Conservation (phyloP, 768 basidiomycete genomes). For the Agrocybe pediades region DNA sequence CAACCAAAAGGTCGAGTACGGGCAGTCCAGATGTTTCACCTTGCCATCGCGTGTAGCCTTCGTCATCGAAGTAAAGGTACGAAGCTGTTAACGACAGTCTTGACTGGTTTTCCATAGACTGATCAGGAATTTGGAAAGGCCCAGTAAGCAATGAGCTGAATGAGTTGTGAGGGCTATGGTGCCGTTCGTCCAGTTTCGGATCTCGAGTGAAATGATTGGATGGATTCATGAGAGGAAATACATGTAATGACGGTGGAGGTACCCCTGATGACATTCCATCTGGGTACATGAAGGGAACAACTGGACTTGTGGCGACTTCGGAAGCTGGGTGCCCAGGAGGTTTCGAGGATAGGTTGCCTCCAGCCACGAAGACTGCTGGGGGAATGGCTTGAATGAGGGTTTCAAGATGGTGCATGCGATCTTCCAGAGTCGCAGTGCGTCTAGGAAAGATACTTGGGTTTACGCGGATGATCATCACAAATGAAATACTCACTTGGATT, state of each 20-base stretch:
- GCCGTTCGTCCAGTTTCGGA: conserved; percentile 42
- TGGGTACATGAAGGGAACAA: conserved; percentile 44
- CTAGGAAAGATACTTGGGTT: conserved; percentile 33
- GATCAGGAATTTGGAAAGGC: conserved; percentile 27
- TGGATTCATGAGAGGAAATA: conserved; percentile 80
- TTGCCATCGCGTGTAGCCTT: conserved; percentile 87
- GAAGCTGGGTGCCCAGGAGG: conserved; percentile 29
- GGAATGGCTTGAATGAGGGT: conserved; percentile 85
- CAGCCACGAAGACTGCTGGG: conserved; percentile 73
- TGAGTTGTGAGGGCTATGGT: conserved; percentile 44
- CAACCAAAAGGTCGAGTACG: conserved; percentile 80
- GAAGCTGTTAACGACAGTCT: conserved; percentile 72
- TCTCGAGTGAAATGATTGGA: conserved; percentile 72
- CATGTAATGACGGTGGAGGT: conserved; percentile 77
- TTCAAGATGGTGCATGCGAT: conserved; percentile 87
- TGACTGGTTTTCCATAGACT: conserved; percentile 52
- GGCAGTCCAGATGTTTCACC: conserved; percentile 93
- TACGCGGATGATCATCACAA: not conserved
- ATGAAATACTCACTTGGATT: conserved; percentile 69
- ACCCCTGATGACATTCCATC: conserved; percentile 52
- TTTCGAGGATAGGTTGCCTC: conserved; percentile 38
- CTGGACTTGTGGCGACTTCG: conserved; percentile 31
- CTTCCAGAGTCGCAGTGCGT: conserved; percentile 81
- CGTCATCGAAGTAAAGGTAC: conserved; percentile 86
- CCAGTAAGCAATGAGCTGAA: conserved; percentile 42